These are phyloP conservation scores for Fusarium caatingaense DNA, from an alignment of 2,329 filamentous ascomycete species.

Conservation along the genomic window DNA sequence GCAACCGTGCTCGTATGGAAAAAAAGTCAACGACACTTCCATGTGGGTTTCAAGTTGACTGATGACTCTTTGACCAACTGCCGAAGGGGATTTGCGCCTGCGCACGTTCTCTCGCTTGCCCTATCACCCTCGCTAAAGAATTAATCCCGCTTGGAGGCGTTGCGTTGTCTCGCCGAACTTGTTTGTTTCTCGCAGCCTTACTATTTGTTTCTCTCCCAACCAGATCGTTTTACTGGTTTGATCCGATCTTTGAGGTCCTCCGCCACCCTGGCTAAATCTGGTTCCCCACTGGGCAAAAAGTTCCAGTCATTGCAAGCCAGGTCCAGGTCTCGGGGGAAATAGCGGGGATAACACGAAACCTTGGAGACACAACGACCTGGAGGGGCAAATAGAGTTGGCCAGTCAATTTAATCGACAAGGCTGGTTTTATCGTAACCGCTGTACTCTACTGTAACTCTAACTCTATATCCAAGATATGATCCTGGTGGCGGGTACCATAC, in stretches of 20 bases:
- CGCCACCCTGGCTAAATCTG: background rate
- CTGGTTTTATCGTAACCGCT: background rate
- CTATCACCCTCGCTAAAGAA: background rate
- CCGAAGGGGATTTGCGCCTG: background rate
- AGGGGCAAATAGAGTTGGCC: background rate
- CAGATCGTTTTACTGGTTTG: background rate
- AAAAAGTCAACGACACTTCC: background rate
- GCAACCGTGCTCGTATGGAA: slow-evolving; percentile 20
- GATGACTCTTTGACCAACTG: slow-evolving; percentile 4
- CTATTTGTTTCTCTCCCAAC: background rate
- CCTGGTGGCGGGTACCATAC: background rate
- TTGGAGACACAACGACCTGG: background rate
- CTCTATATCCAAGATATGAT: background rate
- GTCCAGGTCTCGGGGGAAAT: background rate
- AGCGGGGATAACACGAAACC: background rate
- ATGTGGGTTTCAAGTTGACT: background rate
- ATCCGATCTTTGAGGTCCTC: background rate
- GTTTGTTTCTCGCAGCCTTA: background rate
- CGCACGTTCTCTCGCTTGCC: background rate
- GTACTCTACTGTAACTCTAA: background rate
- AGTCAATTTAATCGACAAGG: background rate
- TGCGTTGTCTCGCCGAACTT: background rate
- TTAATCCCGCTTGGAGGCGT: background rate
- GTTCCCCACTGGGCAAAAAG: background rate
- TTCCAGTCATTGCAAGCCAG: background rate